Conservation (phyloP, 352 stramenopile species). For the Globisporangium mamillatum region DNA sequence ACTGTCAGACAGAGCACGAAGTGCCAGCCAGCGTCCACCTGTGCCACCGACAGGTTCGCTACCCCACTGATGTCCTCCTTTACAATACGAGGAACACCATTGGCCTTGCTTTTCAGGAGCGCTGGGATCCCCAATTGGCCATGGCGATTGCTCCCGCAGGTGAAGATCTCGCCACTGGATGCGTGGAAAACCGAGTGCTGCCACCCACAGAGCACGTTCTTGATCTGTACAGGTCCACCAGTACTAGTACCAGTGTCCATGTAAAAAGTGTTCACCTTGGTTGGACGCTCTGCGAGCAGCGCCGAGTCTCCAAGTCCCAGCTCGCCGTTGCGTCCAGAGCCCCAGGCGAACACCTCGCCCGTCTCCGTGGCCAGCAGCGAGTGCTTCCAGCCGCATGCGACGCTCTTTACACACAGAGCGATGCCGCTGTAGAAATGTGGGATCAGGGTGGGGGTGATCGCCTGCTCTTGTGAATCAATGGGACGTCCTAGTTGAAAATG, state of each 20-base stretch:
- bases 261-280: slow-evolving; percentile 21
- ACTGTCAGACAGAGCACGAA: slow-evolving; percentile 56
- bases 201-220: slow-evolving; percentile 65
- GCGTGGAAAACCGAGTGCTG: slow-evolving; percentile 72
- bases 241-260: background rate
- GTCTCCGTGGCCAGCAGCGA: slow-evolving; percentile 50
- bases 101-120: slow-evolving; percentile 16
- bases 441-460: background rate
- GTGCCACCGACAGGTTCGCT: slow-evolving; percentile 19
- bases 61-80: background rate
- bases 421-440: background rate
- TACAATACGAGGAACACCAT: slow-evolving; percentile 28
- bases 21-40: slow-evolving; percentile 75
- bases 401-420: slow-evolving; percentile 36
- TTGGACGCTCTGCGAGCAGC: slow-evolving; percentile 27
- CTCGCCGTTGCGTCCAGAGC: slow-evolving; percentile 66
- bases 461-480: background rate
- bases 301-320: slow-evolving; percentile 46
- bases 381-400: slow-evolving; percentile 85
- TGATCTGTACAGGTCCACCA: background rate
- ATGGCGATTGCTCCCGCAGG: slow-evolving; percentile 76
- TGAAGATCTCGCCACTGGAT: slow-evolving; percentile 33
- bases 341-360: slow-evolving; percentile 63
- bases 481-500: slow-evolving; percentile 43
- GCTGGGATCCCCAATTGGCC: slow-evolving; percentile 53